Percentiles rank a stretch among this genome's conserved stretches.
These are phyloP conservation scores for Prunus mume DNA, from an alignment of 306 rosid genomes.

Conservation along the genomic window DNA sequence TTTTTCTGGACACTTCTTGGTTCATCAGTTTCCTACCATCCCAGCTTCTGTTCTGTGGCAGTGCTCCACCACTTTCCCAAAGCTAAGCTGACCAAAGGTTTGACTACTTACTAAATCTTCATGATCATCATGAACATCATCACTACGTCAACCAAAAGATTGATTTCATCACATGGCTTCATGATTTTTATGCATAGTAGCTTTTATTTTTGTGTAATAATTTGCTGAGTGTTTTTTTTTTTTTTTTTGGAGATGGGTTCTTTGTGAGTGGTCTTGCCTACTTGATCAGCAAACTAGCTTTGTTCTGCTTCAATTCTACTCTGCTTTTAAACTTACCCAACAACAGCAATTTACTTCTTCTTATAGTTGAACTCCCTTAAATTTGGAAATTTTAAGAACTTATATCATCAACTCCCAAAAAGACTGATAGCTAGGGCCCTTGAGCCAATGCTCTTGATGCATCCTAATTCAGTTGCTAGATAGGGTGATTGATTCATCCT, in stretches of 20 bases:
- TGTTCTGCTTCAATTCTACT: not conserved
- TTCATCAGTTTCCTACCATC: not conserved
- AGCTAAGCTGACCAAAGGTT: slow-evolving; percentile 4
- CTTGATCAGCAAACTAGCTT: not conserved
- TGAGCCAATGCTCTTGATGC: not conserved
- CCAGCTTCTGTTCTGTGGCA: not conserved
- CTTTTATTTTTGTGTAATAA: not conserved
- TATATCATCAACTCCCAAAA: no score
- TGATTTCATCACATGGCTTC: not conserved
- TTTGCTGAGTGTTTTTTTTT: not conserved
- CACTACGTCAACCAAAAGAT: not conserved
- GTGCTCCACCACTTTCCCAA: not conserved
- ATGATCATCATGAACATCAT: not conserved
- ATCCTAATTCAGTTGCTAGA: not conserved
- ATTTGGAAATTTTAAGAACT: not conserved
- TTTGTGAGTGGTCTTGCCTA: not conserved
- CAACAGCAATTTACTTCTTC: not conserved
- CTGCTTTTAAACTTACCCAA: not conserved
- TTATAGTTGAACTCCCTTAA: slow-evolving; percentile 4
- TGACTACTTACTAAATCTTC: not conserved
- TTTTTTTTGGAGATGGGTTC: not conserved
- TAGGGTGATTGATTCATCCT: not conserved
- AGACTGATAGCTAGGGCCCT: not conserved
- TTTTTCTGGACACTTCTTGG: slow-evolving; percentile 3
- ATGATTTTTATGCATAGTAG: not conserved